These are phyloP conservation scores for Penicillium fuscoglaucum DNA, from an alignment of 2,329 filamentous ascomycete species.

Conservation along the genomic window DNA sequence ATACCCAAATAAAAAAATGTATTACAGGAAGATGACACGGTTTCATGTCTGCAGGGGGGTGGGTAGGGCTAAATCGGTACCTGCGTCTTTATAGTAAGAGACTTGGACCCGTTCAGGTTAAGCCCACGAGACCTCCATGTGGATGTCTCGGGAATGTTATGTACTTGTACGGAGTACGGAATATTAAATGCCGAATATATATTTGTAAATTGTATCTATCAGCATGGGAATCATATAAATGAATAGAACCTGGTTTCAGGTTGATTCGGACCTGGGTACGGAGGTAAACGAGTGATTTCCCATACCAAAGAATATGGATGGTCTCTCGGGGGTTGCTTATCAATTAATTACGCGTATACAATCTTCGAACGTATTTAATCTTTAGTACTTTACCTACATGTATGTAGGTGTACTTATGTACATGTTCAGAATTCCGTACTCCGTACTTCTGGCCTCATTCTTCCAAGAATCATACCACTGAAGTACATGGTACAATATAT, in stretches of 20 bases:
- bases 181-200: not conserved
- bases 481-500: not conserved
- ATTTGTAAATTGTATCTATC: not conserved
- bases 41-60: conserved; percentile 6
- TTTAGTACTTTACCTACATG: too few relatives aligned
- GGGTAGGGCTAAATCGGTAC: conserved; percentile 14
- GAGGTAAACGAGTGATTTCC: not conserved
- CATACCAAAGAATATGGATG: not conserved
- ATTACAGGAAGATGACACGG: conserved; percentile 6
- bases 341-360: not conserved
- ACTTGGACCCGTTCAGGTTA: conserved; percentile 9
- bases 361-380: too few relatives aligned
- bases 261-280: conserved; percentile 8
- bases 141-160: conserved; percentile 12
- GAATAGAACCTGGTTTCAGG: conserved; percentile 13
- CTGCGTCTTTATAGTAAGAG: conserved; percentile 20
- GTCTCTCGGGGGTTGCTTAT: not conserved
- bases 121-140: conserved; percentile 30
- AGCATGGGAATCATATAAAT: not conserved
- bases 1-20: not conserved
- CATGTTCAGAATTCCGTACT: not conserved
- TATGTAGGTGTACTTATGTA: not conserved
- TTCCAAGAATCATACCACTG: not conserved
- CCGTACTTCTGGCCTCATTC: not conserved
- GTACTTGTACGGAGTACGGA: too few relatives aligned